These are phyloP conservation scores for Fusarium cyanostomum DNA, from an alignment of 2,329 filamentous ascomycete genomes.

Conservation along the genomic window DNA sequence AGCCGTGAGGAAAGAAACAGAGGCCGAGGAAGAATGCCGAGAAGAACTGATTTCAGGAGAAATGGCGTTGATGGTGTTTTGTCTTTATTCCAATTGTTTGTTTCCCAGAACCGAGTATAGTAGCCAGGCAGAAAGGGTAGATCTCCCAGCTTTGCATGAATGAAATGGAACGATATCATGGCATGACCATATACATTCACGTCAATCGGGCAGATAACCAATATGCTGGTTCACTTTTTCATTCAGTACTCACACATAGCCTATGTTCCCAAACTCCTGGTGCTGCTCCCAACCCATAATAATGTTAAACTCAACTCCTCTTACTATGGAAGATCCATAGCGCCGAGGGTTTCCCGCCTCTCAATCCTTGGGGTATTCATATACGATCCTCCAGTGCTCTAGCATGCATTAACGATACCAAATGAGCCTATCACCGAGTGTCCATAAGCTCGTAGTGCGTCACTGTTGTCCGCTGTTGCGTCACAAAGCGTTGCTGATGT, in stretches of 20 bases:
- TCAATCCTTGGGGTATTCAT: slow-evolving; percentile 28
- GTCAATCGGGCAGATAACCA: neutral
- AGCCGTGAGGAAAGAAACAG: neutral
- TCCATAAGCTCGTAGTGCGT: slow-evolving; percentile 24
- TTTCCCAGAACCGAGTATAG: neutral
- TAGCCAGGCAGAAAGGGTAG: slow-evolving; percentile 15
- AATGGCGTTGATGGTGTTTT: slow-evolving; percentile 37
- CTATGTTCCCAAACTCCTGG: slow-evolving; percentile 13
- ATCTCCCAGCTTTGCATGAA: slow-evolving; percentile 18
- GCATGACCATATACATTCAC: neutral
- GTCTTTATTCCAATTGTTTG: slow-evolving; percentile 1
- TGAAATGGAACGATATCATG: slow-evolving; percentile 6
- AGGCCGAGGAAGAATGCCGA: neutral
- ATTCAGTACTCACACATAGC: neutral
- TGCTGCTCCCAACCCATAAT: neutral
- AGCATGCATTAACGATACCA: slow-evolving; percentile 24
- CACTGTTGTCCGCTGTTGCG: slow-evolving; percentile 23
- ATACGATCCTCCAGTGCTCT: slow-evolving; percentile 18
- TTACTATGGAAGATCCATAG: neutral
- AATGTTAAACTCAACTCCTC: neutral
- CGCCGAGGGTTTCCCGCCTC: neutral
- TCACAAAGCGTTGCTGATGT: slow-evolving; percentile 13
- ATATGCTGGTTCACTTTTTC: neutral
- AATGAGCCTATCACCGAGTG: slow-evolving; percentile 3
- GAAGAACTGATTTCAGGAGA: slow-evolving; percentile 18